Percentiles rank a stretch among this genome's conserved stretches.
Conservation (phyloP, 2,329 filamentous ascomycete species). For the Diaporthe citriasiana region DNA sequence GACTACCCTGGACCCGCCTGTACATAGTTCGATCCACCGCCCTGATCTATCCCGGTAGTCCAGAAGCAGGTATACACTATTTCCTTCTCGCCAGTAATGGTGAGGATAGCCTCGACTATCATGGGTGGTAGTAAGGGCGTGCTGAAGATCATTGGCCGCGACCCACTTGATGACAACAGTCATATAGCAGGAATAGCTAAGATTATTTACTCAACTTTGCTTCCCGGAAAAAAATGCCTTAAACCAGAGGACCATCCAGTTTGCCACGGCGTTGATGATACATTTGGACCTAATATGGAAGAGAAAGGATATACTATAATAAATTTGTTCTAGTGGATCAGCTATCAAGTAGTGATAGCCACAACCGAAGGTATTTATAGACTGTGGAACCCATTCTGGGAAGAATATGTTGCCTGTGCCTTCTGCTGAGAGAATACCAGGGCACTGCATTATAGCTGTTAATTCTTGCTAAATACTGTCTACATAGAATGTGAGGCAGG, state of each 20-base stretch:
- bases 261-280: neutral
- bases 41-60: neutral
- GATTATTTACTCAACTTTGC: neutral
- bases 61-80: neutral
- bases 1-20: neutral
- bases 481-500: neutral
- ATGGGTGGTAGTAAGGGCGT: neutral
- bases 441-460: fast-evolving
- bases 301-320: neutral
- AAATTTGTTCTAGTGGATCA: neutral
- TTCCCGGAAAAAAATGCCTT: neutral
- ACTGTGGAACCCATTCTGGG: neutral
- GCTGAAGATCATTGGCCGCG: neutral
- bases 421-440: neutral
- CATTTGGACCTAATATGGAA: neutral
- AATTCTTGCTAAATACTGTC: neutral
- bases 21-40: neutral
- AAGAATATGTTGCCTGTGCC: neutral
- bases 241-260: neutral
- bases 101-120: neutral
- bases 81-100: neutral
- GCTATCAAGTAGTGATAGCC: neutral
- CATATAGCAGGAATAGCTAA: neutral
- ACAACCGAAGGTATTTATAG: neutral
- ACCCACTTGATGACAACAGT: neutral